Evolutionary conservation across 257 asterid genomes (phyloP).

Genomic region (Prunella vulgaris): DNA sequence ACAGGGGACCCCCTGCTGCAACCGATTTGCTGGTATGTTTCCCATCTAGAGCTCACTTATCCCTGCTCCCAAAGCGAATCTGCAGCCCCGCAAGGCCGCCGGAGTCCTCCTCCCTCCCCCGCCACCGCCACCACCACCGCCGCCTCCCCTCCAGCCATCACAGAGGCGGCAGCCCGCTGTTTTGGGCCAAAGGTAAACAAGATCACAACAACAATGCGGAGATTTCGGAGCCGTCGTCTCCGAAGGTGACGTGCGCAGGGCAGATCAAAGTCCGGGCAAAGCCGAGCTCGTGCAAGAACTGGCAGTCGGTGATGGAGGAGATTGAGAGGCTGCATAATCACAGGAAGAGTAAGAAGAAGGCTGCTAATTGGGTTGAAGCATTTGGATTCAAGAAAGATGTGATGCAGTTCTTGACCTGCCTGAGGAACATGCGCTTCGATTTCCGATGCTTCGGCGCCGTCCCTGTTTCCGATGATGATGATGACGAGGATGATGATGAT

Average conservation of each 20-base stretch:
- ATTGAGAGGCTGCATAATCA: constrained; percentile 69
- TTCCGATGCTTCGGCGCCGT: constrained; percentile 74
- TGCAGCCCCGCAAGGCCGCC: constrained; percentile 75
- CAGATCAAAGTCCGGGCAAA: constrained; percentile 65
- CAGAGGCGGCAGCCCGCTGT: constrained; percentile 34
- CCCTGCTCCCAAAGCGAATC: constrained; percentile 71
- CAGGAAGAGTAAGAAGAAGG: constrained; percentile 38
- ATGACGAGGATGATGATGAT: neutral
- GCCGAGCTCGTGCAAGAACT: constrained; percentile 59
- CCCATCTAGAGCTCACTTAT: constrained; percentile 78
- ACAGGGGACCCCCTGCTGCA: constrained; percentile 69
- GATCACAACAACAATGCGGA: constrained; percentile 25
- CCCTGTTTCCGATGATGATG: constrained; percentile 34
- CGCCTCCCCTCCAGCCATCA: constrained; percentile 29
- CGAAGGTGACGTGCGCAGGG: constrained; percentile 89
- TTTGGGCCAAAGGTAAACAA: constrained; percentile 48
- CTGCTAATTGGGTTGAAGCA: constrained; percentile 59
- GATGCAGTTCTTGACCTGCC: constrained; percentile 74
- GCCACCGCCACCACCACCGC: constrained; percentile 23
- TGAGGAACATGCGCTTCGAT: constrained; percentile 59
- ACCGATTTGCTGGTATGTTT: constrained; percentile 79
- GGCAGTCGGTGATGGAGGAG: constrained; percentile 95
- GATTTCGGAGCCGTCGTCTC: constrained; percentile 70
- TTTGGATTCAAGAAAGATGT: constrained; percentile 72
- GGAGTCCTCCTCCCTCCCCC: constrained; percentile 34